A percentile compares a stretch with the other conserved stretches of the same genome.
Conservation (phyloP, 2,329 filamentous ascomycete genomes). For the Cercospora janseana region DNA sequence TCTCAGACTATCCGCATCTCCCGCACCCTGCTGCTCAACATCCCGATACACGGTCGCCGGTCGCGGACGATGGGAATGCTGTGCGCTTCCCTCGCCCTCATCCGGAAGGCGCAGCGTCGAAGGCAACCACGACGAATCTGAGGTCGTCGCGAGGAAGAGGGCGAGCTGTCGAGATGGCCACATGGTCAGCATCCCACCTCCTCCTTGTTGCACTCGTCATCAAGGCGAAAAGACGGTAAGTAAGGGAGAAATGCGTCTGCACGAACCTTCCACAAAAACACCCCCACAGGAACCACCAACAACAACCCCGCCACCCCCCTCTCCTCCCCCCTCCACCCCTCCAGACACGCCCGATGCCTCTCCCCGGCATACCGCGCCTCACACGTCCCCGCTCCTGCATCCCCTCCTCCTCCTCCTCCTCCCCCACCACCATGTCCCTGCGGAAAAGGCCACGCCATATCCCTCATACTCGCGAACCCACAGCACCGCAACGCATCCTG, state of each 20-base stretch:
- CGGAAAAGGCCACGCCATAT: constrained; percentile 64
- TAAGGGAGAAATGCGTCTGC: no score
- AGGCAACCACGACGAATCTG: constrained; percentile 33
- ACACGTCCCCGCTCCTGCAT: constrained; percentile 42
- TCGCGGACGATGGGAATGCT: constrained; percentile 17
- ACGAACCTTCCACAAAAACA: constrained; percentile 57
- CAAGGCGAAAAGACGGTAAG: background rate
- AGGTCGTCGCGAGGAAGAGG: constrained; percentile 30
- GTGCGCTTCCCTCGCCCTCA: constrained; percentile 15
- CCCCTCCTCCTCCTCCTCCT: background rate
- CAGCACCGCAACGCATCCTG: constrained; percentile 68
- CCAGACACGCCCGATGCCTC: constrained; percentile 51
- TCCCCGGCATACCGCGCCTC: constrained; percentile 46
- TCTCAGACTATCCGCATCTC: constrained; percentile 33
- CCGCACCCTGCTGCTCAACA: constrained; percentile 27
- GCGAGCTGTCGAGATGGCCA: constrained; percentile 28
- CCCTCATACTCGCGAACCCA: constrained; percentile 57
- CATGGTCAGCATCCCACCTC: no score
- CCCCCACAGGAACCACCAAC: constrained; percentile 53
- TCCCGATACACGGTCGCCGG: constrained; percentile 31
- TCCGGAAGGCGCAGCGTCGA: constrained; percentile 31
- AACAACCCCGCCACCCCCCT: constrained; percentile 55
- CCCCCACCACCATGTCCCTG: constrained; percentile 33
- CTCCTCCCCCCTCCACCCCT: constrained; percentile 57
- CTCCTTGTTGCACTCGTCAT: background rate